Percentiles rank a stretch among this genome's conserved stretches.
Evolutionary conservation across 2,329 filamentous ascomycete genomes (phyloP).

Genomic region (Diaporthe capsici): DNA sequence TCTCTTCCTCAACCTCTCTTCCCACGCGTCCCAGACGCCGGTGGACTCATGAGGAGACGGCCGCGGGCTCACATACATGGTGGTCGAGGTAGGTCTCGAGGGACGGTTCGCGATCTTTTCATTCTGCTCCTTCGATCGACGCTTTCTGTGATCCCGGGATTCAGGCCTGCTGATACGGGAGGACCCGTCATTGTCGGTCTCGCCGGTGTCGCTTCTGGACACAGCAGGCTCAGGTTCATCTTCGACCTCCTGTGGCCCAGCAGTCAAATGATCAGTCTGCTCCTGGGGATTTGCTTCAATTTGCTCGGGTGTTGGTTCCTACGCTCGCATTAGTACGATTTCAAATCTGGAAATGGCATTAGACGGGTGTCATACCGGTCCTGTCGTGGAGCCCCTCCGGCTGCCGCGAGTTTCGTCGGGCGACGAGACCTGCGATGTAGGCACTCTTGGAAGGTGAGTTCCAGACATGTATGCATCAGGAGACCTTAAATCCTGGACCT

Average conservation of each 20-base stretch:
- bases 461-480: background rate
- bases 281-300: background rate
- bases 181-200: background rate
- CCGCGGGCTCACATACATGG: background rate
- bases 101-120: background rate
- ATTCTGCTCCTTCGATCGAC: background rate
- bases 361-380: background rate
- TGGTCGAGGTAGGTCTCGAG: background rate
- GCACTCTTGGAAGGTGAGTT: background rate
- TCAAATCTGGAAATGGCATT: background rate
- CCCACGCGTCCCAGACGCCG: background rate
- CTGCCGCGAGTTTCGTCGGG: background rate
- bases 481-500: background rate
- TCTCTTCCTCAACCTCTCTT: background rate
- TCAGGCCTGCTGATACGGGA: background rate
- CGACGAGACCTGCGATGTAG: background rate
- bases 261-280: background rate
- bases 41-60: background rate
- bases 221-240: background rate
- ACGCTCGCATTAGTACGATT: background rate
- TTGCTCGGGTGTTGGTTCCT: background rate
- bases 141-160: background rate
- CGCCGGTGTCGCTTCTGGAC: background rate
- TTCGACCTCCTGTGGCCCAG: background rate
- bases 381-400: too few relatives aligned